Conservation (phyloP, 441 rosid genomes). For the Flueggea neowawraea region DNA sequence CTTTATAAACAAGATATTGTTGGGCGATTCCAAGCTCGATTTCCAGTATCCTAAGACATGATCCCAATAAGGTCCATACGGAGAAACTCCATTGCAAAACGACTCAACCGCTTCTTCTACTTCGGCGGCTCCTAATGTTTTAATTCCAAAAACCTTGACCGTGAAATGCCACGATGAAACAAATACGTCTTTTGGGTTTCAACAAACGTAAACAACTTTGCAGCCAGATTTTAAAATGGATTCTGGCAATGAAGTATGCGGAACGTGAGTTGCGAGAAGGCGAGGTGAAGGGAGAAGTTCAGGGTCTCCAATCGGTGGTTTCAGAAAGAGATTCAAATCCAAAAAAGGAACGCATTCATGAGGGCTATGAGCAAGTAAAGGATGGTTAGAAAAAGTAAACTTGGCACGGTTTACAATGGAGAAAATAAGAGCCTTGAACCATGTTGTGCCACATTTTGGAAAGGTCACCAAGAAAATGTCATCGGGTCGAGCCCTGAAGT, state of each 20-base stretch:
- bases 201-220: conserved; percentile 35
- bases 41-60: too few relatives aligned
- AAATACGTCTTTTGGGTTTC: conserved; percentile 44
- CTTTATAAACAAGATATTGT: too few relatives aligned
- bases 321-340: not conserved
- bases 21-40: too few relatives aligned
- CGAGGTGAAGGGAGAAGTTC: not conserved
- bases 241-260: conserved; percentile 22
- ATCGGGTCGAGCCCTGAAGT: conserved; percentile 23
- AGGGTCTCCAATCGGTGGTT: not conserved
- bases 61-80: too few relatives aligned
- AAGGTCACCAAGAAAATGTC: conserved; percentile 24
- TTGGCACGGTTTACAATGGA: conserved; percentile 11
- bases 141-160: not conserved
- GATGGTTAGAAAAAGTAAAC: not conserved
- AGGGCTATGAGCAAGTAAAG: conserved; percentile 1
- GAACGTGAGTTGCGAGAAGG: conserved; percentile 26
- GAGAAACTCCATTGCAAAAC: too few relatives aligned
- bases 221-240: conserved; percentile 16
- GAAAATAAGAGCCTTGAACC: conserved; percentile 37
- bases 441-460: conserved; percentile 37
- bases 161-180: conserved; percentile 31
- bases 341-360: conserved; percentile 7
- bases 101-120: conserved; percentile 11
- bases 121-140: not conserved